phyloP scores from a whole-genome alignment of 331 rosid species.

The Dryas integrifolia region DNA sequence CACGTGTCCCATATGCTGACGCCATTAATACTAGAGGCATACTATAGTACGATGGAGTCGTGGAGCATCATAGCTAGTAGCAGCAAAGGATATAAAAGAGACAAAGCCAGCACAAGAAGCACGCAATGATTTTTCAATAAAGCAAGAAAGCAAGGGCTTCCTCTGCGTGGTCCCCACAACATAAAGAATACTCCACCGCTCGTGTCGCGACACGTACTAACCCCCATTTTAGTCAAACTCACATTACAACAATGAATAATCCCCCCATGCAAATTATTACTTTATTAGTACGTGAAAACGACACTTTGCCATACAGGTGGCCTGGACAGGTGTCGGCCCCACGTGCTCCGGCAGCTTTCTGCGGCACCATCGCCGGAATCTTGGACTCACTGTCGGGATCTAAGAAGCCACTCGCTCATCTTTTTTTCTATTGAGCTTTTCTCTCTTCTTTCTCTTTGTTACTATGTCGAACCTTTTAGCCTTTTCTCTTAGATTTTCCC shows the following conservation, averaged over 20 bases:
- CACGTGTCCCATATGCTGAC: conserved; percentile 62
- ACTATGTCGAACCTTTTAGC: not conserved
- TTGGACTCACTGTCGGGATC: conserved; percentile 36
- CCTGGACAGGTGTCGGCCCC: conserved; percentile 35
- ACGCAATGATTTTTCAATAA: conserved; percentile 49
- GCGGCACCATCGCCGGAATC: conserved; percentile 30
- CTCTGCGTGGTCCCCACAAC: conserved; percentile 30
- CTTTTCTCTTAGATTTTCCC: not conserved
- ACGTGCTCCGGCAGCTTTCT: conserved; percentile 24
- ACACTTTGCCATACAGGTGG: conserved; percentile 34
- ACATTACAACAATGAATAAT: conserved; percentile 22
- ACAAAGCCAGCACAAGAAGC: conserved; percentile 51
- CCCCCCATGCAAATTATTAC: conserved; percentile 51
- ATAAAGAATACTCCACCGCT: conserved; percentile 21
- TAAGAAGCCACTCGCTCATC: conserved; percentile 12
- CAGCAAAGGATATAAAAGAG: not conserved
- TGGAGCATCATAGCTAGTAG: not conserved
- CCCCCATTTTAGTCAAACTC: conserved; percentile 34
- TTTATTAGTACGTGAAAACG: conserved; percentile 37
- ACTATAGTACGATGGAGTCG: too few species aligned
- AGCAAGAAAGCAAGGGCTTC: not conserved
- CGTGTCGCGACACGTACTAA: conserved; percentile 36
- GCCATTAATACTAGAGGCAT: conserved; percentile 29
- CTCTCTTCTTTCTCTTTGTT: too few species aligned
- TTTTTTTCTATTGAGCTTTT: too few species aligned